phyloP scores from a whole-genome alignment of 495 filamentous ascomycete species.

The Penicillium verhagenii region DNA sequence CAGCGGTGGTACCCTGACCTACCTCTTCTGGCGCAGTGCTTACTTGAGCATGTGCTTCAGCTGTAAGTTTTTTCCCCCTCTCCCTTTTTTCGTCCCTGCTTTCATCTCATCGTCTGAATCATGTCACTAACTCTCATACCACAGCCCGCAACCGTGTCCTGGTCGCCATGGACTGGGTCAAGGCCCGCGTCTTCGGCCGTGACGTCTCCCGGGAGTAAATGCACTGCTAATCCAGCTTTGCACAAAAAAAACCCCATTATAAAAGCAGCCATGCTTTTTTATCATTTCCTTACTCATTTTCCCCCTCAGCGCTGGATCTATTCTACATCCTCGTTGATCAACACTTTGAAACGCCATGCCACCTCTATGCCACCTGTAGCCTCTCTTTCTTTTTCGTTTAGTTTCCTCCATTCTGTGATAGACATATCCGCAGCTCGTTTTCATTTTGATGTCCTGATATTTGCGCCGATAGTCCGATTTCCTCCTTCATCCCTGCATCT shows the following conservation, averaged over 20 bases:
- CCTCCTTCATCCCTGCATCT: slow-evolving; percentile 3
- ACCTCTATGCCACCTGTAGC: slow-evolving; percentile 15
- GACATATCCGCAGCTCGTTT: slow-evolving; percentile 24
- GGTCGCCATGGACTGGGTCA: slow-evolving; percentile 91
- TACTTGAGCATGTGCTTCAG: slow-evolving; percentile 99
- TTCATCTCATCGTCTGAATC: neutral
- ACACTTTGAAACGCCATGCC: slow-evolving; percentile 20
- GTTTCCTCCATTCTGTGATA: slow-evolving; percentile 17
- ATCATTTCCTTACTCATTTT: slow-evolving; percentile 14
- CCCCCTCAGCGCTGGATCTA: slow-evolving; percentile 4
- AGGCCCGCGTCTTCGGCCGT: slow-evolving; percentile 91
- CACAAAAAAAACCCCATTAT: slow-evolving; percentile 4
- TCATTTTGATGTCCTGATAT: slow-evolving; percentile 19
- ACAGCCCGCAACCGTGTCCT: slow-evolving; percentile 86
- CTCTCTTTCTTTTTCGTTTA: slow-evolving; percentile 1
- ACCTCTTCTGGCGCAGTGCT: slow-evolving; percentile 94
- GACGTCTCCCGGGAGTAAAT: slow-evolving; percentile 90
- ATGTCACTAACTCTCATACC: slow-evolving; percentile 11
- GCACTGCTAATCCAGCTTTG: slow-evolving; percentile 1
- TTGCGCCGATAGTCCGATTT: slow-evolving; percentile 12
- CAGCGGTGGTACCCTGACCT: slow-evolving; percentile 76
- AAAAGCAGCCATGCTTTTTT: slow-evolving; percentile 10
- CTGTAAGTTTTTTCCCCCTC: slow-evolving; percentile 62
- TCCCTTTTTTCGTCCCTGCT: too few relatives aligned
- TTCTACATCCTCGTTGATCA: slow-evolving; percentile 2